These are phyloP conservation scores for Plasmodium coatneyi DNA, from an alignment of 169 alveolate species.

Conservation along the genomic window DNA sequence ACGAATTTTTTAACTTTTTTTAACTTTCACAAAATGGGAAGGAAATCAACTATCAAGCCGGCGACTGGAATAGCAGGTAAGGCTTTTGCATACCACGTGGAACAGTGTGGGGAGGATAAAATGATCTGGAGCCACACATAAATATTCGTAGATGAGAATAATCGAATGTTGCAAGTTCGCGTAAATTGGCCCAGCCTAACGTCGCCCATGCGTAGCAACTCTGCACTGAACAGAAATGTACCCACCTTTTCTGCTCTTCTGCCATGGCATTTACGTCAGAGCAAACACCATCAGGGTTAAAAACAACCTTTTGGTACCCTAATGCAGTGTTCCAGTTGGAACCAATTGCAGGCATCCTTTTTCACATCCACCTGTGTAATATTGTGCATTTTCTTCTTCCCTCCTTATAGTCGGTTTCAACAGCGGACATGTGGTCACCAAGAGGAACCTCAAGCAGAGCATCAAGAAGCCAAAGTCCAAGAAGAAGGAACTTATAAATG, in stretches of 20 bases:
- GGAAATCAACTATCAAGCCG: constrained; percentile 58
- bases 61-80: constrained; percentile 76
- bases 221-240: neutral
- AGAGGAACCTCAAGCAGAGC: constrained; percentile 79
- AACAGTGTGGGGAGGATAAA: neutral
- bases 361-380: neutral
- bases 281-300: neutral
- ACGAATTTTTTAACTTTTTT: neutral
- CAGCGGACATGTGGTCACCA: constrained; percentile 89
- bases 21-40: constrained; percentile 56
- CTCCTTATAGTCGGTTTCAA: constrained; percentile 82
- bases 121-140: neutral
- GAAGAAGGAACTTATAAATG: constrained; percentile 92
- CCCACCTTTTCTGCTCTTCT: neutral
- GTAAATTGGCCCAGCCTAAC: neutral
- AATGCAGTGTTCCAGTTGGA: neutral
- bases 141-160: neutral
- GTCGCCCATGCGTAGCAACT: neutral
- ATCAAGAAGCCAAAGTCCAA: constrained; percentile 91
- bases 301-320: neutral
- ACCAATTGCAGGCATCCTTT: neutral
- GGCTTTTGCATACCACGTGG: neutral
- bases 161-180: neutral
- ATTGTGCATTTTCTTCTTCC: neutral
- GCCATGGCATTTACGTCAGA: neutral